Base-by-base conservation (phyloP, 23 red algal genomes). In the Pyropia yezoensis region DNA sequence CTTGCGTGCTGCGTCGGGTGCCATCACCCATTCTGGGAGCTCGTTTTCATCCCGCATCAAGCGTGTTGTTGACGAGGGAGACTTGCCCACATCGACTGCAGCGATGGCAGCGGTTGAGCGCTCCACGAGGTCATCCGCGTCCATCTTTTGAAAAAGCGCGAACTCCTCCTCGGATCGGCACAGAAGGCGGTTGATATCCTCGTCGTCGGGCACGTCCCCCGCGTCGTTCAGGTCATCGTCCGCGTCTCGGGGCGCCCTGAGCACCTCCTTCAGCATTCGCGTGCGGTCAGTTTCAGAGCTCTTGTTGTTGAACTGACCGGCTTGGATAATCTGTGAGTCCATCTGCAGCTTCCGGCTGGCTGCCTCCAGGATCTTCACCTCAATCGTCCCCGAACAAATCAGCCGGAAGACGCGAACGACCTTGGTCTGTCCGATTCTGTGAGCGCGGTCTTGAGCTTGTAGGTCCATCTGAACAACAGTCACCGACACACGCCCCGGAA, bases 261-360 rank as follows among this genome's bases (percentile, higher is more conserved):
- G 59, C 52, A 96, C 55, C 26, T 96, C 79, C 54, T 96, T 85
- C 53, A 96, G 67, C 83, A 96, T 89, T 23, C 50, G 71, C 66
- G 67, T 66, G 17, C 91, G 83, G 49, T 96, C 91, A 18, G 65
- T 75, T 60, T 96, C 91, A 33, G 70, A 76, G 49, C 77, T 82
- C 64, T 92, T 92, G 51, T 96, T 87, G 50, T 96, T 89, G 59
- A 96, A 96, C 74, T 89, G 77, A 34, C 91, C 91, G 27, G 91
- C 91, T 78, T 96, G 91, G n/a, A 96, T 96, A 50, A 96, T 76
- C 65, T 89, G 91, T 9, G 75, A 63, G 66, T 96, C 92, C 79
- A 90, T 89, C 32, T 88, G 68, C 54, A 89, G 54, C 63, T 96
- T 96, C 27, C 69, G 75, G 67, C 85, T 89, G 19, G 92, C 92